These are phyloP conservation scores for Moesziomyces antarcticus DNA, from an alignment of 1,284 basidiomycete species.

Conservation along the genomic window DNA sequence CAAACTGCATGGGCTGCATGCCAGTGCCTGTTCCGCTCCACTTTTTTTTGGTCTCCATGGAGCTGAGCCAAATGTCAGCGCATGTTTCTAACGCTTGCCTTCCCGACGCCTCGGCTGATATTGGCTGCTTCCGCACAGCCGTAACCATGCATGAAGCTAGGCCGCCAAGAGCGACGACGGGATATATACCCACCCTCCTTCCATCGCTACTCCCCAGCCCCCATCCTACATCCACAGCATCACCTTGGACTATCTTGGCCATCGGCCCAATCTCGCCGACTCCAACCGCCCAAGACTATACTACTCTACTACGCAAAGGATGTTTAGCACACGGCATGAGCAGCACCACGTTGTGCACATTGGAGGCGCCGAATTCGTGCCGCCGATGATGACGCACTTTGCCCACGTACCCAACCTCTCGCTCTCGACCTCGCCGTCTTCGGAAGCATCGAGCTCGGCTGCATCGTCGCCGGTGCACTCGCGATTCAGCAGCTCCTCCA, in stretches of 20 bases:
- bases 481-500: slow-evolving; percentile 28
- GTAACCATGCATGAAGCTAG: too few species aligned
- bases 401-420: slow-evolving; percentile 17
- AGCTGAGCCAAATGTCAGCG: too few species aligned
- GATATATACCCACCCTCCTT: too few species aligned
- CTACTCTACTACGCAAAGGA: neutral
- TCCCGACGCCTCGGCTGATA: too few species aligned
- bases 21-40: too few species aligned
- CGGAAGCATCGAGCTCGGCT: slow-evolving; percentile 26
- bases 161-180: too few species aligned
- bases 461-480: slow-evolving; percentile 26
- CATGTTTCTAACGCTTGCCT: too few species aligned
- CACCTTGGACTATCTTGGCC: neutral
- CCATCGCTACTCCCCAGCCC: too few species aligned
- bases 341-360: slow-evolving; percentile 37
- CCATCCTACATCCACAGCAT: neutral
- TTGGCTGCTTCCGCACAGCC: too few species aligned
- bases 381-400: slow-evolving; percentile 41
- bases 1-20: too few species aligned
- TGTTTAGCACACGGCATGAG: slow-evolving; percentile 19
- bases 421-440: slow-evolving; percentile 26
- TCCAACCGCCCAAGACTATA: too few species aligned
- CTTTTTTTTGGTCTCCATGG: too few species aligned
- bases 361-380: slow-evolving; percentile 35
- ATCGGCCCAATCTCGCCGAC: neutral